These are phyloP conservation scores for Firmiana major DNA, from an alignment of 345 rosid genomes.

Conservation along the genomic window DNA sequence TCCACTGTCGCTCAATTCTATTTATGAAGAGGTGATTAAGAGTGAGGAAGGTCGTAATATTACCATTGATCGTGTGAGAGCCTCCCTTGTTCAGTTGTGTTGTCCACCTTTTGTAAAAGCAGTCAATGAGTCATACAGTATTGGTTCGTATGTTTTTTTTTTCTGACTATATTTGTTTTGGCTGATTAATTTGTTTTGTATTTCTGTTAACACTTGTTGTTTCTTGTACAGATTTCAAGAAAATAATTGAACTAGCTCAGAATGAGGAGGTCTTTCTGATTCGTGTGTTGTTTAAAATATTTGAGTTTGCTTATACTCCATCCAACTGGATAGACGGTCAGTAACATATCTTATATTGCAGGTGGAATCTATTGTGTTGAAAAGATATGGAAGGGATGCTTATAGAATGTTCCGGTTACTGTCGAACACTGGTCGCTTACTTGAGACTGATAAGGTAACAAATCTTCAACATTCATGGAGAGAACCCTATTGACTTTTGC, in stretches of 20 bases:
- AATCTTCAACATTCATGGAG: neutral
- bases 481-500: neutral
- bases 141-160: conserved; percentile 41
- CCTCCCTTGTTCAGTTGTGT: conserved; percentile 52
- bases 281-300: neutral
- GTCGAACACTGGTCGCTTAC: conserved; percentile 38
- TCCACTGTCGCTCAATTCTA: conserved; percentile 57
- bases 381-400: conserved; percentile 67
- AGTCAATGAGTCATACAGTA: conserved; percentile 40
- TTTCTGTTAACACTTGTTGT: conserved; percentile 7
- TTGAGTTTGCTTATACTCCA: neutral
- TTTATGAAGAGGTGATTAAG: conserved; percentile 81
- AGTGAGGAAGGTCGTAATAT: conserved; percentile 65
- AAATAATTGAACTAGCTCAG: conserved; percentile 65
- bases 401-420: conserved; percentile 74
- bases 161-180: conserved; percentile 8
- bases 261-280: conserved; percentile 60
- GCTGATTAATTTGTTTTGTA: conserved; percentile 9
- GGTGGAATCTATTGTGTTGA: conserved; percentile 71
- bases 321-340: conserved; percentile 1
- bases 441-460: conserved; percentile 79
- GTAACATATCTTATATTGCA: conserved; percentile 22
- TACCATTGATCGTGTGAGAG: conserved; percentile 69
- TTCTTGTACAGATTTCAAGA: conserved; percentile 55
- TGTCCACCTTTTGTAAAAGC: conserved; percentile 44